Conservation (phyloP, 2,329 filamentous ascomycete species). For the Tolypocladium guangdongense region DNA sequence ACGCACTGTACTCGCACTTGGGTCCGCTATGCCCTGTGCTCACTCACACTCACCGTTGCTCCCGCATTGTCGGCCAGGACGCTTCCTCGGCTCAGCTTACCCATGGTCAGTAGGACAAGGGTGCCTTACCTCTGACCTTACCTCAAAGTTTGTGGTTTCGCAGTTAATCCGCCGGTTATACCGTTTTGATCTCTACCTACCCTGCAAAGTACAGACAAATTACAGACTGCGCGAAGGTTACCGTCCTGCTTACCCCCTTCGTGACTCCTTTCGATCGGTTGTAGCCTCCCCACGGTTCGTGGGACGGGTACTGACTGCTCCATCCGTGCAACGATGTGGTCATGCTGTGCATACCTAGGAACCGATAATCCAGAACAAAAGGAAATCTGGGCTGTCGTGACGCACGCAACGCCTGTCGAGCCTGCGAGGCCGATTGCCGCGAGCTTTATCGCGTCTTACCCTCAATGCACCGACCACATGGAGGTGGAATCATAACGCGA, state of each 20-base stretch:
- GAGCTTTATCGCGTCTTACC: neutral
- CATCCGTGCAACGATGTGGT: neutral
- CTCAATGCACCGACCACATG: neutral
- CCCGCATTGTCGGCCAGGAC: neutral
- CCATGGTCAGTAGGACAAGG: slow-evolving; percentile 24
- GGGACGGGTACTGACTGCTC: neutral
- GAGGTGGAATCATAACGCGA: neutral
- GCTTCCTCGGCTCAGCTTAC: neutral
- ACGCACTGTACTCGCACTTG: neutral
- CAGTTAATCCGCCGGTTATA: slow-evolving; percentile 2
- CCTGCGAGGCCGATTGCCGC: neutral
- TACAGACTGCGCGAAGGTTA: neutral
- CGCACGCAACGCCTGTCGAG: neutral
- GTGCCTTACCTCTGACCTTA: slow-evolving; percentile 47
- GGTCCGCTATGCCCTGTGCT: neutral
- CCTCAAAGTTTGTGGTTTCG: slow-evolving; percentile 20
- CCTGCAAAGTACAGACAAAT: slow-evolving; percentile 5
- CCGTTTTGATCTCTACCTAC: slow-evolving; percentile 4
- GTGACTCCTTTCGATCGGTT: neutral
- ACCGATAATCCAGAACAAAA: neutral
- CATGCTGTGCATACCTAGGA: neutral
- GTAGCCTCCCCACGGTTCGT: neutral
- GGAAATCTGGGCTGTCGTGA: neutral
- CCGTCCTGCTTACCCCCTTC: neutral
- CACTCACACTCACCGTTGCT: neutral